A percentile compares a stretch with the other conserved stretches of the same genome.
phyloP scores from a whole-genome alignment of 2,329 filamentous ascomycete species.

The Lachnellula subtilissima region DNA sequence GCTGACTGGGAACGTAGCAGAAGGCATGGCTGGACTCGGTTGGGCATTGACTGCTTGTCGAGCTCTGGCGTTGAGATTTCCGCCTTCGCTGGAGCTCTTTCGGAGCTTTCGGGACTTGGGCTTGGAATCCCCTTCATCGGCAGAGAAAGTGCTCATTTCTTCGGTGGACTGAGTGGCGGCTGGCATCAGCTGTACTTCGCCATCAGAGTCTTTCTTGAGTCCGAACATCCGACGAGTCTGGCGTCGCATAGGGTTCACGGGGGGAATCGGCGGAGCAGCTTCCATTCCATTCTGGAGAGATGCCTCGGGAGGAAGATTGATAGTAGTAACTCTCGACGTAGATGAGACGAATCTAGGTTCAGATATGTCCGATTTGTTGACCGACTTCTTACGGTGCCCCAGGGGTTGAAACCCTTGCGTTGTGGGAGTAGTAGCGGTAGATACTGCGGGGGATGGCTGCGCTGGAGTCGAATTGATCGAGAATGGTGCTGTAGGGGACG shows the following conservation, averaged over 20 bases:
- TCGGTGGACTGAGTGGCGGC: constrained; percentile 28
- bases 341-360: constrained; percentile 31
- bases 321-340: constrained; percentile 30
- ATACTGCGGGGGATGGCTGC: constrained; percentile 19
- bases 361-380: constrained; percentile 32
- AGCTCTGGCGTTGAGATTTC: constrained; percentile 27
- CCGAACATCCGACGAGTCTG: constrained; percentile 31
- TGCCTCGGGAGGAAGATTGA: constrained; percentile 28
- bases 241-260: constrained; percentile 30
- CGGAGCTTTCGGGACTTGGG: constrained; percentile 24
- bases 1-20: constrained; percentile 10
- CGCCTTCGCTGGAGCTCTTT: constrained; percentile 31
- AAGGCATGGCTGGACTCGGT: constrained; percentile 28
- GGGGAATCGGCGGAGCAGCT: constrained; percentile 30
- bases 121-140: constrained; percentile 27
- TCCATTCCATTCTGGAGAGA: constrained; percentile 26
- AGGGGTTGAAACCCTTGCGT: constrained; percentile 16
- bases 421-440: constrained; percentile 21
- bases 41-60: constrained; percentile 20
- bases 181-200: constrained; percentile 21
- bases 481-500: constrained; percentile 29
- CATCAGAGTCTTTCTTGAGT: constrained; percentile 18
- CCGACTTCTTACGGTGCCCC: constrained; percentile 26
- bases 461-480: constrained; percentile 27
- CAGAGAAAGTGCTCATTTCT: constrained; percentile 31